Percentiles rank a stretch among this genome's conserved stretches.
Evolutionary conservation across 208 protist species (phyloP).

Genomic region (Acanthamoeba lenticulata): DNA sequence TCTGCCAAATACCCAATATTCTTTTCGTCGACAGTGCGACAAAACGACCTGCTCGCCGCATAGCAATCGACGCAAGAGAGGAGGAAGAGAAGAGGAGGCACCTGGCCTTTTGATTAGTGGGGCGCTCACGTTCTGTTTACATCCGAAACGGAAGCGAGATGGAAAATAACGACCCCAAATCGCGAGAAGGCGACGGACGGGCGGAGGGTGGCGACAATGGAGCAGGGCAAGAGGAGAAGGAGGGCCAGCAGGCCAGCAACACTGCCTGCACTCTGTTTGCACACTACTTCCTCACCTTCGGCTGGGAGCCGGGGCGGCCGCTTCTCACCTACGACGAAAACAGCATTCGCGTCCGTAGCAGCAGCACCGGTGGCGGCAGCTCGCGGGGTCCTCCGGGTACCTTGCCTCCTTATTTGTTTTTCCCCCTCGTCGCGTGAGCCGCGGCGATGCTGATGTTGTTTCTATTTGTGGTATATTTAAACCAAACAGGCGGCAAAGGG

Average conservation of each 20-base stretch:
- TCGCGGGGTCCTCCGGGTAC: neutral
- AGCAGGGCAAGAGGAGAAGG: neutral
- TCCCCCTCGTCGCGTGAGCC: no score
- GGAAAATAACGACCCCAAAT: no score
- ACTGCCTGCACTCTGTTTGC: neutral
- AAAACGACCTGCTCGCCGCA: no score
- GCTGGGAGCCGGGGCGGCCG: neutral
- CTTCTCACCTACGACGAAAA: neutral
- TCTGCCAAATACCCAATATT: no score
- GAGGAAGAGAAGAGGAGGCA: no score
- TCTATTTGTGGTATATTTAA: neutral
- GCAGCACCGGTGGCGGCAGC: neutral
- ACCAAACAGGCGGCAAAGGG: neutral
- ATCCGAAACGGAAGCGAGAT: no score
- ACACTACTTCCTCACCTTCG: constrained; percentile 27
- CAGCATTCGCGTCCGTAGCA: neutral
- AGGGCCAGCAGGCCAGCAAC: neutral
- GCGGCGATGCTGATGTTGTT: neutral
- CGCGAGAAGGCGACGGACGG: neutral
- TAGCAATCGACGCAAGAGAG: no score
- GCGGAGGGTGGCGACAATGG: neutral
- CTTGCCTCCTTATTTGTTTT: neutral
- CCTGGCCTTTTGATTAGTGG: no score
- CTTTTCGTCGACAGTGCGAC: no score
- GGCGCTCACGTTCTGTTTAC: no score